Evolutionary conservation across 2,329 filamentous ascomycete species (phyloP), one percentile per base, ranked within the genome.

Genomic region (Diplodia mutila): DNA sequence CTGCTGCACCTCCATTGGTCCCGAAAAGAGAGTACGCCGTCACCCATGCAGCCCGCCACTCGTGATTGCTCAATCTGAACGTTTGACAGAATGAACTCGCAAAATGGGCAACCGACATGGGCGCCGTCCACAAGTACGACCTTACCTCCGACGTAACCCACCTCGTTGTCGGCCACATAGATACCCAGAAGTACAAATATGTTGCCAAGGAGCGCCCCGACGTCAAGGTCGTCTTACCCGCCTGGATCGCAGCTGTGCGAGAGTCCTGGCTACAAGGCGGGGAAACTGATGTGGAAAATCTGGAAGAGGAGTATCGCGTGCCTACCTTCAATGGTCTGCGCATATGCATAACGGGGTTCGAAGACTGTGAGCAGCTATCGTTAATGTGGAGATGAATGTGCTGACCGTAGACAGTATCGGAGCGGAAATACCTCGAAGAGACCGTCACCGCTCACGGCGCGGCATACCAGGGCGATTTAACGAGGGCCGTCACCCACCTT

Each of bases 61-160:
- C 37, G 21, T 57, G 23, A 53, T 14, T 57, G 23, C 23, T 72
- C 69, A 48, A 72, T 7, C 18, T 48, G 4, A 27, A 18, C 14
- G 2, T 34, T 21, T 21, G n/a, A 14, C 70, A 85, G 84, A 77
- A 80, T 52, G 83, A 87, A 65, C 84, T 93, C 59, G 87, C 86
- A 18, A 80, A 84, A 59, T 87, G 89, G 69, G 91, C 91, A 21
- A 80, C 84, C 70, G 88, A 97, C 76, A 93, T 99, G 84, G 95
- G 95, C 71, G 95, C 94, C 61, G 80, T 86, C 69, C 91, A 97
- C 84, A 93, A 91, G 74, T 91, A 93, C 78, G 94, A 99, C 78
- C 87, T 99, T 53, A 98, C 94, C n/a, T 92, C 91, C 67, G 93
- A 97, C 78, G 93, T 97, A 57, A 98, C 95, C 5, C 95, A 99